Percentiles rank a stretch among this genome's conserved stretches.
Evolutionary conservation across 2,329 filamentous ascomycete species (phyloP).

Genomic region (Hymenoscyphus salicellus): DNA sequence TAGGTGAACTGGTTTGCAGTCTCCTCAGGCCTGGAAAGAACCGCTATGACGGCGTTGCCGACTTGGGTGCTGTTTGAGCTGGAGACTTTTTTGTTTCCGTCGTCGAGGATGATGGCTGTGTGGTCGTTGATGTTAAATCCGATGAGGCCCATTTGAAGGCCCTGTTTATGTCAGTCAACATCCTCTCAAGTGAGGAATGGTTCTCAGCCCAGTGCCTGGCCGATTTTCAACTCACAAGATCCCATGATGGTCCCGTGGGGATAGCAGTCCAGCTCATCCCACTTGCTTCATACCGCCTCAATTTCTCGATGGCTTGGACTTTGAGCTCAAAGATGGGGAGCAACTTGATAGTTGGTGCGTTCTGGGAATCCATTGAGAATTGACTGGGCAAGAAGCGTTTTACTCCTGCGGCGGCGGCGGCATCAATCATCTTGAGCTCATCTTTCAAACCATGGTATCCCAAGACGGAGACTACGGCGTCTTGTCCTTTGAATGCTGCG

Average conservation of each 20-base stretch:
- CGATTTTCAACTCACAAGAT: slow-evolving; percentile 18
- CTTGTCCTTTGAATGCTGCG: slow-evolving; percentile 32
- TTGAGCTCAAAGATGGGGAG: slow-evolving; percentile 37
- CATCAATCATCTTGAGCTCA: slow-evolving; percentile 47
- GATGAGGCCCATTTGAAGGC: slow-evolving; percentile 34
- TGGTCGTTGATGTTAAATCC: slow-evolving; percentile 36
- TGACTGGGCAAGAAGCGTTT: slow-evolving; percentile 59
- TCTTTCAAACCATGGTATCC: slow-evolving; percentile 6
- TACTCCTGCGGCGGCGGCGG: slow-evolving; percentile 54
- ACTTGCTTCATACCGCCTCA: slow-evolving; percentile 28
- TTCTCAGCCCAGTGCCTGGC: too few relatives aligned
- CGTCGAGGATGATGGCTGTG: slow-evolving; percentile 35
- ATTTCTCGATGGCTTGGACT: slow-evolving; percentile 36
- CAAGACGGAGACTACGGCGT: slow-evolving; percentile 24
- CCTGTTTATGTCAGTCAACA: slow-evolving; percentile 6
- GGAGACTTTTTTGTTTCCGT: slow-evolving; percentile 33
- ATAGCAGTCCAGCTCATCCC: slow-evolving; percentile 37
- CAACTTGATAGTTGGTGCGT: slow-evolving; percentile 12
- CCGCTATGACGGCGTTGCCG: slow-evolving; percentile 35
- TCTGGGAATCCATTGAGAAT: slow-evolving; percentile 38
- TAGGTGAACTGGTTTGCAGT: slow-evolving; percentile 36
- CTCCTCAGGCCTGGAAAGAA: slow-evolving; percentile 37
- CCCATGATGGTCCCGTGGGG: slow-evolving; percentile 28
- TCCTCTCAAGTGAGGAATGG: too few relatives aligned
- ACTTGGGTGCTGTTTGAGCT: slow-evolving; percentile 35